A percentile compares a stretch with the other conserved stretches of the same genome.
Conservation (phyloP, 208 protist species). For the Leishmania turanica region DNA sequence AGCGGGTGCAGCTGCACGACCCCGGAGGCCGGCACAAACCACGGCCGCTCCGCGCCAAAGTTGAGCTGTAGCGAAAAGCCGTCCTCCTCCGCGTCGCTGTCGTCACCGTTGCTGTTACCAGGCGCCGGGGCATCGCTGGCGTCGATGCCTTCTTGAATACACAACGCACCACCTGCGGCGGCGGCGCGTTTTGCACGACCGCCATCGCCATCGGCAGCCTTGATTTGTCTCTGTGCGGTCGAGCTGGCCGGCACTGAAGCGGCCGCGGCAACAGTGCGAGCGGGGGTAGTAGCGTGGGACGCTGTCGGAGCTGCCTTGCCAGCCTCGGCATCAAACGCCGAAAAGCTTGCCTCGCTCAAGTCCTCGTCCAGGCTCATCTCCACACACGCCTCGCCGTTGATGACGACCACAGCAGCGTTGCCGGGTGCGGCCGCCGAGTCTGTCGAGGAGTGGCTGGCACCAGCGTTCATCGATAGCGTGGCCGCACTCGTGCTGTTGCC, state of each 20-base stretch:
- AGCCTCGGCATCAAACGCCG: slow-evolving; percentile 28
- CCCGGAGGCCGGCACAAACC: slow-evolving; percentile 59
- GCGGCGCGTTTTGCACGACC: neutral
- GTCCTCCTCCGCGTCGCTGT: slow-evolving; percentile 17
- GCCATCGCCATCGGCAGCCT: neutral
- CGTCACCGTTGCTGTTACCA: neutral
- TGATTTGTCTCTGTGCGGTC: neutral
- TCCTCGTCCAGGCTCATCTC: slow-evolving; percentile 27
- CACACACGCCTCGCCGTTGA: slow-evolving; percentile 9
- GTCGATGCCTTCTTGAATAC: neutral
- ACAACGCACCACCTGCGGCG: neutral
- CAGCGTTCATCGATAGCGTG: neutral
- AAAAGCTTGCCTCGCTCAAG: slow-evolving; percentile 17
- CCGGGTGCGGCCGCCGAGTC: neutral
- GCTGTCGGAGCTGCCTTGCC: neutral
- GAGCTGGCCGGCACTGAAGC: neutral
- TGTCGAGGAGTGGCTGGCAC: neutral
- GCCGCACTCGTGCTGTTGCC: neutral
- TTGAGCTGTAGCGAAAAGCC: slow-evolving; percentile 6
- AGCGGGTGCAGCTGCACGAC: slow-evolving; percentile 57
- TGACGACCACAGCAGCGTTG: slow-evolving; percentile 11
- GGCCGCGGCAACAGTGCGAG: neutral
- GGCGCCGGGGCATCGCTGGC: neutral
- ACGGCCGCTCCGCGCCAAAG: slow-evolving; percentile 36
- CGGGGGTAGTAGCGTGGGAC: neutral